phyloP scores from a whole-genome alignment of 2,329 filamentous ascomycete species.

The Mycosphaerella arachidis region DNA sequence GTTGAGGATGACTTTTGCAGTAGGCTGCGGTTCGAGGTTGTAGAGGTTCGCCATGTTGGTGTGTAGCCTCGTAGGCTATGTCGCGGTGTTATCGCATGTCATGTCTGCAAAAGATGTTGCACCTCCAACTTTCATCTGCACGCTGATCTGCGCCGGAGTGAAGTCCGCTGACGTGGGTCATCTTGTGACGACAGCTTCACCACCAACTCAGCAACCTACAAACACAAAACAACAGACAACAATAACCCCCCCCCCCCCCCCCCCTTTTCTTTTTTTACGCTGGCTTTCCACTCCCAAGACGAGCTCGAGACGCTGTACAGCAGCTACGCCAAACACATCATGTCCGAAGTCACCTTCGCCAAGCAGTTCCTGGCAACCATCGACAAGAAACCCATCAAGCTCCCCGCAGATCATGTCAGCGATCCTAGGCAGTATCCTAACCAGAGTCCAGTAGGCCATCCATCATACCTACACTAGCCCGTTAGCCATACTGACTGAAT shows the following conservation, averaged over 20 bases:
- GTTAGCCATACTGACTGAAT: no score
- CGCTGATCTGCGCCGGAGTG: background rate
- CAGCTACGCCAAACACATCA: conserved; percentile 59
- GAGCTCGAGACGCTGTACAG: conserved; percentile 25
- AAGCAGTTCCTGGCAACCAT: conserved; percentile 76
- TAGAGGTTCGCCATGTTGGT: conserved; percentile 79
- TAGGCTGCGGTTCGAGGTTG: conserved; percentile 91
- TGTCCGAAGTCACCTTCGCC: conserved; percentile 55
- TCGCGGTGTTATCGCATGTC: conserved; percentile 5
- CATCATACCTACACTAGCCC: background rate
- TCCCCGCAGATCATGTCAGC: conserved; percentile 86
- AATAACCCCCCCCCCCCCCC: background rate
- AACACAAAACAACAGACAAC: background rate
- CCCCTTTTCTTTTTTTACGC: background rate
- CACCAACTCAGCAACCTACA: background rate
- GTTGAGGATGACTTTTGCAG: conserved; percentile 83
- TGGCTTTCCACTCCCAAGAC: conserved; percentile 6
- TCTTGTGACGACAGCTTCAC: background rate
- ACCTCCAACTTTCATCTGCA: conserved; percentile 1
- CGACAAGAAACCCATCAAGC: conserved; percentile 72
- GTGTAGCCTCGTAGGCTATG: background rate
- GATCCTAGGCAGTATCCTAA: conserved; percentile 74
- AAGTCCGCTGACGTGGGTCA: conserved; percentile 3
- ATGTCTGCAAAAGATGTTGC: background rate
- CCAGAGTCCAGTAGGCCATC: conserved; percentile 63